phyloP scores from a whole-genome alignment of 805 yeast species.

The Jamesozyma gamospora region DNA sequence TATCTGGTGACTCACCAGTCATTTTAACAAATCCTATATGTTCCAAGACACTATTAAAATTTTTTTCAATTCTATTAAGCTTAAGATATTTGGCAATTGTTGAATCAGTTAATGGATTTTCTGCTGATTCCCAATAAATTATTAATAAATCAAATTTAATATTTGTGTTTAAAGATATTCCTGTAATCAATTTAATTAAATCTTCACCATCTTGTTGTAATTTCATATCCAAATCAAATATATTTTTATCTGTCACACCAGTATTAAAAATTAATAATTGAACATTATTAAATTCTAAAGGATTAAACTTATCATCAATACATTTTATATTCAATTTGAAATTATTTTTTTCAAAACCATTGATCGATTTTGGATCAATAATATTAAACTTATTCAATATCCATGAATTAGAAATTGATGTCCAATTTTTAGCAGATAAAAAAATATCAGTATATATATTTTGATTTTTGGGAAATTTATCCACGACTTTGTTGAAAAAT shows the following conservation, averaged over 20 bases:
- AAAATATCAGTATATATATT: constrained; percentile 10
- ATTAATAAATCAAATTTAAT: constrained; percentile 28
- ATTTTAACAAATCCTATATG: constrained; percentile 24
- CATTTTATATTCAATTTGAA: constrained; percentile 15
- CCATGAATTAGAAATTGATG: constrained; percentile 27
- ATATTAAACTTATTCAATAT: constrained; percentile 28
- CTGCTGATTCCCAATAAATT: constrained; percentile 34
- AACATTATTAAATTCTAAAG: constrained; percentile 19
- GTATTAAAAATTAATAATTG: constrained; percentile 32
- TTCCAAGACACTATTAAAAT: constrained; percentile 20
- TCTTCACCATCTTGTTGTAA: constrained; percentile 27
- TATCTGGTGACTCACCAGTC: constrained; percentile 24
- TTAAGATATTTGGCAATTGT: constrained; percentile 15
- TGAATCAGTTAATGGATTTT: constrained; percentile 13
- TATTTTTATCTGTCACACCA: constrained; percentile 27
- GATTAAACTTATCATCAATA: constrained; percentile 17
- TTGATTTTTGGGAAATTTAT: constrained; percentile 1
- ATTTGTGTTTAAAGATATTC: constrained; percentile 28
- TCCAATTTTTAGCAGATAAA: constrained; percentile 20
- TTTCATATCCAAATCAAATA: constrained; percentile 29
- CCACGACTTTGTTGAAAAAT: constrained; percentile 19
- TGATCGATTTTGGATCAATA: constrained; percentile 1
- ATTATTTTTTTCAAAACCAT: constrained; percentile 1
- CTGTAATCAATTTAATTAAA: constrained; percentile 29
- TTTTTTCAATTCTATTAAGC: constrained; percentile 23